Evolutionary conservation across 2,329 filamentous ascomycete species (phyloP), one percentile per base, ranked within the genome.

Genomic region (Parascedosporium putredinis): DNA sequence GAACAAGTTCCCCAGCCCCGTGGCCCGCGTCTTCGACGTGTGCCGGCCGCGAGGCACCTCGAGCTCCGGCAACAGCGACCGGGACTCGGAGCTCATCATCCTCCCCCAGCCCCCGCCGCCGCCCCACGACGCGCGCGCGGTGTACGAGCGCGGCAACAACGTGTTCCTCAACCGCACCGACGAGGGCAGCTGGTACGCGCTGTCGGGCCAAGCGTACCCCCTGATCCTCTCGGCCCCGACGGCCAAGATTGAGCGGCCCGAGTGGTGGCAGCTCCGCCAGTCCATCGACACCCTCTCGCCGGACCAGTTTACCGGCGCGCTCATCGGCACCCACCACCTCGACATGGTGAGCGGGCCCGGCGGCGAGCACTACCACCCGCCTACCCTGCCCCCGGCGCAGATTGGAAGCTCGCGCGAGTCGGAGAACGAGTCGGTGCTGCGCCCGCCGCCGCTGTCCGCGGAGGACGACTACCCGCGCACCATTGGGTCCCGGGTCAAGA

Each of bases 101-200:
- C 78, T 98, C 4, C 88, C 91, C 2, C 93, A 97, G 60, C 93
- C 93, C 0, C 71, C 81, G 20, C 81, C 87, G 57, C 83, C 76
- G 2, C 63, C 69, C 3, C 67, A 69, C 16, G 71, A 79, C 47
- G 69, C 73, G n/a, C 64, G 68, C 2, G 67, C 68, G 14, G 68
- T 68, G 23, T 70, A 74, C 31, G 72, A 76, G 44, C 73, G 82
- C 27, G 76, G 74, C 54, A 75, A 77, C 53, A 81, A 79, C 51
- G 81, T 96, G 1, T 95, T 93, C 60, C 75, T 97, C 52, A 95
- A 96, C 62, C 84, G 84, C 56, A 96, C 90, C 2, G 79, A 86
- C 50, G 72, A 74, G n/a, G 91, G 90, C 25, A 86, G 86, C 53
- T 97, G 91, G 89, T 98, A 91, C 64, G 93, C 90, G 27, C 76